Base-by-base conservation (phyloP, 2,329 filamentous ascomycete genomes). In the Beauveria sp. region DNA sequence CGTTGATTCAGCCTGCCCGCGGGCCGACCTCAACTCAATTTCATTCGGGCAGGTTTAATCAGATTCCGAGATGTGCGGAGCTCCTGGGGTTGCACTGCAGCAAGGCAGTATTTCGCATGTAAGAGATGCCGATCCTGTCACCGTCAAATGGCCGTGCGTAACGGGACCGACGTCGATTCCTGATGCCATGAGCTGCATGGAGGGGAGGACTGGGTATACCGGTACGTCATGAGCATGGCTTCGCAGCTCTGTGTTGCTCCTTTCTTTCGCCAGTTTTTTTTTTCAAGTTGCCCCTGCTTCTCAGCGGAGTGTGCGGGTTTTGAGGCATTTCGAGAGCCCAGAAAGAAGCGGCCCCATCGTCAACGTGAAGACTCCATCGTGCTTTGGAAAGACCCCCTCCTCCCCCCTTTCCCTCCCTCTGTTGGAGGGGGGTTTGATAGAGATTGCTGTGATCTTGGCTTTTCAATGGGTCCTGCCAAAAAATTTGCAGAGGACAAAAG, bases 41-140 rank as follows among this genome's bases (percentile, higher is more conserved):
- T 22, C 43, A 22, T 22, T 46, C 20, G 43, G 43, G n/a, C 34
- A 38, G 18, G 3, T 10, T 24, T 22, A 55, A 45, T 55, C 40
- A 43, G 43, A 46, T 56, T 12, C 34, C 22, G 53, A 56, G 42
- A 56, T 56, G 40, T 43, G 52, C 52, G 52, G 53, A 47, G 53
- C 53, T 38, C 12, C 9, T 42, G 12, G 43, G 42, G 53, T 56
- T 46, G 22, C 53, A 47, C 28, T 56, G 53, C 53, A 47, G 53
- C 6, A 47, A 8, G n/a, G 28, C 53, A 55, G 24, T 30, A 45
- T 55, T 28, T 24, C 14, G 49, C 14, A 14, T 42, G 3, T 38
- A 7, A 34, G 50, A 52, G 28, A 54, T 54, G 52, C 9, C 38
- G 52, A 54, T 54, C 52, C 52, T n/a, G 52, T 26, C 51, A 26